These are phyloP conservation scores for Perilla frutescens DNA, from an alignment of 257 asterid species.

Conservation along the genomic window DNA sequence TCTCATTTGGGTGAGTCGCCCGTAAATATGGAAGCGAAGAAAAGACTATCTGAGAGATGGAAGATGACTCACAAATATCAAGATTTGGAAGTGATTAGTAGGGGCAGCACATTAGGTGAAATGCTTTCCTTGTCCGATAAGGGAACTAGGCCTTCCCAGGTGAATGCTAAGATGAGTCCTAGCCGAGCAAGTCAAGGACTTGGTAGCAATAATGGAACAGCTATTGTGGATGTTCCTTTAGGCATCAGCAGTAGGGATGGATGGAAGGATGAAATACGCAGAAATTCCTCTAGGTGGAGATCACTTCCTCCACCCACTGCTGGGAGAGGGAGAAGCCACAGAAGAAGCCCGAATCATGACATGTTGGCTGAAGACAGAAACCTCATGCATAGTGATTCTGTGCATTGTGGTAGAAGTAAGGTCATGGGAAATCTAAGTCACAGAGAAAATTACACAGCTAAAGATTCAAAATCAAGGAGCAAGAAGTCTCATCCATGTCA, in stretches of 20 bases:
- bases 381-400: constrained; percentile 40
- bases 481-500: constrained; percentile 49
- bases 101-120: constrained; percentile 78
- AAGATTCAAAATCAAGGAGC: constrained; percentile 47
- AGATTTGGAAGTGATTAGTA: constrained; percentile 58
- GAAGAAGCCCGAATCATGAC: constrained; percentile 46
- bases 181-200: constrained; percentile 34
- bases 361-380: constrained; percentile 40
- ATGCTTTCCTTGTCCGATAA: constrained; percentile 72
- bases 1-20: constrained; percentile 57
- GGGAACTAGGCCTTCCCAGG: constrained; percentile 37
- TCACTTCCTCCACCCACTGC: constrained; percentile 60
- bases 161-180: constrained; percentile 45
- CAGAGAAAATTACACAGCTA: constrained; percentile 43
- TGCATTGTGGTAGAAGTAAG: constrained; percentile 46
- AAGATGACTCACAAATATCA: constrained; percentile 63
- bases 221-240: constrained; percentile 44
- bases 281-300: constrained; percentile 57
- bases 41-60: constrained; percentile 90
- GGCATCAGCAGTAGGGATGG: constrained; percentile 90
- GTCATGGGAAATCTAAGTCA: constrained; percentile 47
- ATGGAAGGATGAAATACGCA: constrained; percentile 62
- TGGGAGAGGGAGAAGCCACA: constrained; percentile 52
- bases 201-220: constrained; percentile 43
- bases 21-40: constrained; percentile 74